Evolutionary conservation across 176 grass and related monocot species (phyloP).

Genomic region (Guadua angustifolia): DNA sequence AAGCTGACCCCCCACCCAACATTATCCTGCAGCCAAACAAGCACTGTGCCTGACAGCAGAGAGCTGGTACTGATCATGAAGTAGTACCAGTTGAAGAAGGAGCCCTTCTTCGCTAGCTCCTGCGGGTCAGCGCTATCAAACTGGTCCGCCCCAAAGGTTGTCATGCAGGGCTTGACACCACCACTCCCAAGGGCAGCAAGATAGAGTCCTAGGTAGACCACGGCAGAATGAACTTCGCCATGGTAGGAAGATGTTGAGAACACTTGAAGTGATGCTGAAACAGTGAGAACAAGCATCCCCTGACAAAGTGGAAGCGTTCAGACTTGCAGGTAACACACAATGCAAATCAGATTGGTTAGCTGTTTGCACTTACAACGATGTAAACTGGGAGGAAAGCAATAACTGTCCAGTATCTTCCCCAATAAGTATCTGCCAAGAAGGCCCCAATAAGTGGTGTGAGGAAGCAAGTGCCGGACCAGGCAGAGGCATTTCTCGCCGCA

Average conservation of each 20-base stretch:
- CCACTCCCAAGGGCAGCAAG: slow-evolving; percentile 43
- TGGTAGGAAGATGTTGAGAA: background rate
- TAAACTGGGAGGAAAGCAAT: background rate
- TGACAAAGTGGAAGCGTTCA: slow-evolving; percentile 22
- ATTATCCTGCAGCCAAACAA: slow-evolving; percentile 65
- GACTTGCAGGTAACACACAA: background rate
- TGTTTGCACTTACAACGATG: background rate
- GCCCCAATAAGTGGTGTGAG: slow-evolving; percentile 22
- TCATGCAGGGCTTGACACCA: slow-evolving; percentile 40
- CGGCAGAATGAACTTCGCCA: background rate
- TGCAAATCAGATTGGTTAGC: background rate
- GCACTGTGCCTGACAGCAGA: slow-evolving; percentile 43
- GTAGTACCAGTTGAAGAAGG: slow-evolving; percentile 73
- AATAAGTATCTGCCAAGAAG: slow-evolving; percentile 26
- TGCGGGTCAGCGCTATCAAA: slow-evolving; percentile 35
- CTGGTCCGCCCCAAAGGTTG: slow-evolving; percentile 53
- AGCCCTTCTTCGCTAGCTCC: slow-evolving; percentile 40
- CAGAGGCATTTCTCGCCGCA: slow-evolving; percentile 9
- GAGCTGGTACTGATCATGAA: slow-evolving; percentile 41
- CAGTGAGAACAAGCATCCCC: slow-evolving; percentile 39
- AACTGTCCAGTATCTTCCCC: slow-evolving; percentile 30
- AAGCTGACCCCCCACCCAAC: slow-evolving; percentile 48
- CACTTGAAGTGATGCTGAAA: slow-evolving; percentile 18
- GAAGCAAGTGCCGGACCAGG: background rate
- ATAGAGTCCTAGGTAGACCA: slow-evolving; percentile 50